Conservation (phyloP, 202 grass and related monocot genomes). For the Schoenoplectus tabernaemontani region DNA sequence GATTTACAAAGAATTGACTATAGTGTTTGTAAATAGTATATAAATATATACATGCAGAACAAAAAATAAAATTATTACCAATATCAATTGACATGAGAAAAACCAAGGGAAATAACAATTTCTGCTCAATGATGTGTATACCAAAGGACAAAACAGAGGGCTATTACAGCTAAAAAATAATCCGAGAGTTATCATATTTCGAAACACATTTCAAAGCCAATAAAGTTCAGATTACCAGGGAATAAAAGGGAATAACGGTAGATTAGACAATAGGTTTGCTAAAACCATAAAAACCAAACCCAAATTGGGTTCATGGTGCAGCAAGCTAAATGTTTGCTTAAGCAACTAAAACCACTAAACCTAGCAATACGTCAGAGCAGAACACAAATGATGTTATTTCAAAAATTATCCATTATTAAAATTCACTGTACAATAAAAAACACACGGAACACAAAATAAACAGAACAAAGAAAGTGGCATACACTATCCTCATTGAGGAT, state of each 20-base stretch:
- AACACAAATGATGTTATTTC: background rate
- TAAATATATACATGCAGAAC: background rate
- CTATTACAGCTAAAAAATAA: background rate
- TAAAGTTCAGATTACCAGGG: background rate
- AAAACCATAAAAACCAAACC: background rate
- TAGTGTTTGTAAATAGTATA: background rate
- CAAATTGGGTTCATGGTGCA: background rate
- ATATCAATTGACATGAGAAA: background rate
- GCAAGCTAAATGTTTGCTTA: background rate
- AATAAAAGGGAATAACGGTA: background rate
- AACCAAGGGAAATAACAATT: background rate
- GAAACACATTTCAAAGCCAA: background rate
- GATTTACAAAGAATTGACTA: background rate
- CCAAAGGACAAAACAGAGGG: background rate
- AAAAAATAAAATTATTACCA: background rate
- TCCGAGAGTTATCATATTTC: background rate
- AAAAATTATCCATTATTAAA: too few species aligned
- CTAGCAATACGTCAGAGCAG: background rate
- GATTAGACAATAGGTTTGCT: background rate
- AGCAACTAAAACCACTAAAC: background rate
- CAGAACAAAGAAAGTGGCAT: slow-evolving; percentile 18
- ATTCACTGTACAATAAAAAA: background rate
- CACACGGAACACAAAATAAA: background rate
- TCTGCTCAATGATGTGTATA: background rate
- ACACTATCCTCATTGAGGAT: slow-evolving; percentile 83